Base-by-base conservation (phyloP, 345 rosid genomes). In the Aethionema arabicum region DNA sequence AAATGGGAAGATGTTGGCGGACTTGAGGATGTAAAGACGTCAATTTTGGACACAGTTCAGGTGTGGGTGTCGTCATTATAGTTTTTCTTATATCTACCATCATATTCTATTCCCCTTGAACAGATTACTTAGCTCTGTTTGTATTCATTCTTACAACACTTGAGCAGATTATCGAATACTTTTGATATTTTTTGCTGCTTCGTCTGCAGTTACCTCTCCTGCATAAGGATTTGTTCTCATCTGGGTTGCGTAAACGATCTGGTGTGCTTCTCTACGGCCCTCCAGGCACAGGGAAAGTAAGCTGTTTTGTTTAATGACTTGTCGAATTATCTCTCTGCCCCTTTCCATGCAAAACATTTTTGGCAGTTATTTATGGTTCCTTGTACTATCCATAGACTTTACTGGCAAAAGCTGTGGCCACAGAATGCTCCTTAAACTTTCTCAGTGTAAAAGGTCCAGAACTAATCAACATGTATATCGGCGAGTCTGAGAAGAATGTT, bases 1-100 rank as follows among this genome's bases (percentile, higher is more conserved):
- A 90, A 85, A 74, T 93, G 96, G 99, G 97, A 93, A 67, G 97
- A 90, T 79, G 96, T 93, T 36, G 99, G 97, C 53, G 97, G 97
- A 46, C 96, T 93, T 46, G 99, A 90, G 78, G 97, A 93, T 55
- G 99, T 90, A 62, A 93, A 93, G 79, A 79, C 80, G 65, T 87
- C 97, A 53, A 90, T 90, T 72, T 61, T 93, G 72, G 97, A 93
- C 75, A 90, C 99, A 45, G 99, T 93, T 76, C 99, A 83, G 91
- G 91, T 80, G 36, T 47, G n/a, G n/a, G 52, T 9, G 4, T 27
- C 5, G n/a, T 47, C 52, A 47, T 54, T 32, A 32, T 32, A 5
- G 10, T 16, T 51, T 51, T 33, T 40, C 44, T 51, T n/a, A 9
- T 36, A 12, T 40, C 44, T 21, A 21, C 29, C 29, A 0, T 51